These are phyloP conservation scores for Cladosporium sp. DNA, from an alignment of 2,329 filamentous ascomycete genomes.

Conservation along the genomic window DNA sequence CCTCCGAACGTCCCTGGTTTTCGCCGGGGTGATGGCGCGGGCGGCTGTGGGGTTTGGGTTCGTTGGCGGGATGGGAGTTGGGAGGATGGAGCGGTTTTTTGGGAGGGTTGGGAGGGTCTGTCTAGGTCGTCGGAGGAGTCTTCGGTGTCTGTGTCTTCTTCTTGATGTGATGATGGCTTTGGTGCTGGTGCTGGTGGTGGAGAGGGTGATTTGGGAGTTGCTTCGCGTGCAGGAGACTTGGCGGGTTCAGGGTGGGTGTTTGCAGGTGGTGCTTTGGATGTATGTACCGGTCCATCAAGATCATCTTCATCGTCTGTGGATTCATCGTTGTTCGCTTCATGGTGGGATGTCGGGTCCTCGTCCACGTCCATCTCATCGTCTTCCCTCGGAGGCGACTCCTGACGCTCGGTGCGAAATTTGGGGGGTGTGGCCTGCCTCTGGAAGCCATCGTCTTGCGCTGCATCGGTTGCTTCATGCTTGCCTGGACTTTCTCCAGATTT, in stretches of 20 bases:
- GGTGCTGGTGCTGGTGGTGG: neutral
- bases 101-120: neutral
- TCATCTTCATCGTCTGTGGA: constrained; percentile 38
- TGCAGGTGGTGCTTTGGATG: neutral
- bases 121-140: constrained; percentile 1
- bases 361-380: neutral
- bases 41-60: constrained; percentile 1
- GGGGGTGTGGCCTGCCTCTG: constrained; percentile 24
- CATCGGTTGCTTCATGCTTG: neutral
- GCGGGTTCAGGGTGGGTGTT: neutral
- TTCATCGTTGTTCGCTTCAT: constrained; percentile 24
- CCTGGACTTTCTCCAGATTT: too few species aligned
- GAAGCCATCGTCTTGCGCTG: constrained; percentile 19
- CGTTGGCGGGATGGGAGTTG: constrained; percentile 6
- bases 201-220: neutral
- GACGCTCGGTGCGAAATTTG: constrained; percentile 14
- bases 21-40: constrained; percentile 1
- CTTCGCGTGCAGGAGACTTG: neutral
- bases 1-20: constrained; percentile 19
- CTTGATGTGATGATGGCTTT: constrained; percentile 4
- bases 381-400: neutral
- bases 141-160: constrained; percentile 8
- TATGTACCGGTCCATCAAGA: constrained; percentile 31
- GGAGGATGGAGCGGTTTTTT: neutral
- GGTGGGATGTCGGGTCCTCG: neutral